Percentiles rank a stretch among this genome's conserved stretches.
These are phyloP conservation scores for Lolium perenne DNA, from an alignment of 176 grass and related monocot species.

Conservation along the genomic window DNA sequence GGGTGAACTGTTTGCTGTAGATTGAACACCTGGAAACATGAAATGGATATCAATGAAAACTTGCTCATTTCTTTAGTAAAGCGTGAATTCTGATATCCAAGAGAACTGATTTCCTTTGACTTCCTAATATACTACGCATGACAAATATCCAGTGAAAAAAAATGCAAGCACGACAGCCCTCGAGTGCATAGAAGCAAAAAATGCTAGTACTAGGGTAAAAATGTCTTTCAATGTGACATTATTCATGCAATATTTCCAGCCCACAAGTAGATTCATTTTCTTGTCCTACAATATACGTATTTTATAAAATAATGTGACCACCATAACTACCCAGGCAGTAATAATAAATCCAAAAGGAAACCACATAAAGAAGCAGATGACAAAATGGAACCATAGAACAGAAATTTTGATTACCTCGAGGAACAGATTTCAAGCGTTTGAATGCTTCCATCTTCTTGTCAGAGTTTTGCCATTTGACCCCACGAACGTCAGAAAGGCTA, in stretches of 20 bases:
- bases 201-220: background rate
- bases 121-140: background rate
- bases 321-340: constrained; percentile 18
- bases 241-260: background rate
- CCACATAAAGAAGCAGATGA: background rate
- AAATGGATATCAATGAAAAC: constrained; percentile 27
- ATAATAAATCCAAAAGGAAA: constrained; percentile 9
- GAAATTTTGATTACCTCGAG: constrained; percentile 39
- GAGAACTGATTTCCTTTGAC: constrained; percentile 5
- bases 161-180: background rate
- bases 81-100: constrained; percentile 20
- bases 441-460: constrained; percentile 49
- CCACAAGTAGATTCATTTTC: background rate
- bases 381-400: constrained; percentile 19
- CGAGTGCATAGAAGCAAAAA: background rate
- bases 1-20: constrained; percentile 40
- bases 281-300: background rate
- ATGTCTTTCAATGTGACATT: background rate
- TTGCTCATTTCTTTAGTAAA: background rate
- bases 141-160: constrained; percentile 3
- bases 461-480: constrained; percentile 45
- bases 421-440: constrained; percentile 41
- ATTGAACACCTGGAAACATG: constrained; percentile 67
- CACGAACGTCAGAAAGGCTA: constrained; percentile 27
- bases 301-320: constrained; percentile 24